These are phyloP conservation scores for Dactylellina parvicollis DNA, from an alignment of 2,329 filamentous ascomycete genomes.

Conservation along the genomic window DNA sequence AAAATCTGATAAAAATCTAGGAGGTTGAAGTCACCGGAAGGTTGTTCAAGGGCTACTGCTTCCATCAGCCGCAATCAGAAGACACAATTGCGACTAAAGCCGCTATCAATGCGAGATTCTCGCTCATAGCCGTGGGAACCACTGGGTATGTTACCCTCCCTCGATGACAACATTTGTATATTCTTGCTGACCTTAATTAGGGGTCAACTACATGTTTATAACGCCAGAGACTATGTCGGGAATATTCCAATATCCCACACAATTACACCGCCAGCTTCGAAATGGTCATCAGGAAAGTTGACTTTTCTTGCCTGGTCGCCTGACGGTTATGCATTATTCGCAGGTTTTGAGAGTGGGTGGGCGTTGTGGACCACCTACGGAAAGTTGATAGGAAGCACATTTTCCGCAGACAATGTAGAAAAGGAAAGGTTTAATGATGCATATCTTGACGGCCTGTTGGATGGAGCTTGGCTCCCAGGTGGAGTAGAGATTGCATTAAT, in stretches of 20 bases:
- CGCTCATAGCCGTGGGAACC: slow-evolving; percentile 87
- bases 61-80: slow-evolving; percentile 76
- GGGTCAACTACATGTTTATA: slow-evolving; percentile 87
- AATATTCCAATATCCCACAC: slow-evolving; percentile 89
- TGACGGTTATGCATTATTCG: slow-evolving; percentile 95
- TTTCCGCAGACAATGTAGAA: slow-evolving; percentile 75
- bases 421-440: slow-evolving; percentile 74
- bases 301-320: slow-evolving; percentile 86
- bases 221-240: slow-evolving; percentile 88
- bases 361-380: slow-evolving; percentile 97
- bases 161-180: neutral
- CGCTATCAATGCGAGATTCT: slow-evolving; percentile 93
- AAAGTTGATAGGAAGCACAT: slow-evolving; percentile 85
- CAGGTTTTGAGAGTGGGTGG: slow-evolving; percentile 92
- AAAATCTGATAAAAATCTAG: slow-evolving; percentile 36
- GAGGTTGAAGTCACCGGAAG: slow-evolving; percentile 61
- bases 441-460: slow-evolving; percentile 82
- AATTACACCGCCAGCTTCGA: slow-evolving; percentile 75
- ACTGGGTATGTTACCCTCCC: slow-evolving; percentile 63
- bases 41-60: slow-evolving; percentile 91
- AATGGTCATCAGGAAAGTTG: slow-evolving; percentile 73
- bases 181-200: slow-evolving; percentile 44
- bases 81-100: slow-evolving; percentile 72
- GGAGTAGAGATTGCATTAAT: slow-evolving; percentile 83
- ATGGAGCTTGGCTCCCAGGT: slow-evolving; percentile 85